Conservation (phyloP, 805 yeast genomes). For the Candida michaelii region DNA sequence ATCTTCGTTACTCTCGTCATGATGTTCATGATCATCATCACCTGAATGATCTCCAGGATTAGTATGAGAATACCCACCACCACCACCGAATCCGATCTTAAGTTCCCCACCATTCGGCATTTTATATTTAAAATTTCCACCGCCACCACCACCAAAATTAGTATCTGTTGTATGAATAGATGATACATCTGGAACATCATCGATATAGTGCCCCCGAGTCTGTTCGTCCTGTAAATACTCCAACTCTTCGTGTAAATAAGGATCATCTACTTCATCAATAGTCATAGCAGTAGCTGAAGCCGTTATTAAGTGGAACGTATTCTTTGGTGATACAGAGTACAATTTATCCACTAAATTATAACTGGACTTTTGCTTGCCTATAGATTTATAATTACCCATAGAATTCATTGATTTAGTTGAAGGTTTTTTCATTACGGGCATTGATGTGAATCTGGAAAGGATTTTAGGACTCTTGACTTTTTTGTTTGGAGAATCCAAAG, state of each 20-base stretch:
- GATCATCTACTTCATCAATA: constrained; percentile 10
- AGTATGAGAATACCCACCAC: constrained; percentile 23
- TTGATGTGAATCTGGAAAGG: not conserved
- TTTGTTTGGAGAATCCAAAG: not conserved
- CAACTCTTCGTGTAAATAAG: not conserved
- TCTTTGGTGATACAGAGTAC: constrained; percentile 42
- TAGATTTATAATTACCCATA: not conserved
- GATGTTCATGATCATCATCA: constrained; percentile 7
- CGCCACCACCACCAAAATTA: constrained; percentile 28
- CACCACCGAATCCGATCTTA: constrained; percentile 29
- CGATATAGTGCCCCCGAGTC: no score
- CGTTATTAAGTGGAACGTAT: constrained; percentile 34
- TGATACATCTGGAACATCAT: no score
- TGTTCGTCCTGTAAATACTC: not conserved
- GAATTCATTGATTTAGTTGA: not conserved
- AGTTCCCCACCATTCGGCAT: constrained; percentile 23
- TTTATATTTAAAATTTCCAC: constrained; percentile 21
- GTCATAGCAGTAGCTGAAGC: constrained; percentile 25
- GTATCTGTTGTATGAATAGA: constrained; percentile 13
- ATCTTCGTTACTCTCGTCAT: constrained; percentile 2
- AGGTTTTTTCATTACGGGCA: constrained; percentile 4
- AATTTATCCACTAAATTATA: constrained; percentile 32
- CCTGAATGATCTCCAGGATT: not conserved
- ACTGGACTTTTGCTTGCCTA: constrained; percentile 20
- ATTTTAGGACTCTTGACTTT: not conserved